Evolutionary conservation across 768 basidiomycete species (phyloP), one percentile per base, ranked within the genome.

Genomic region (Phylloporus rhodoxanthus): DNA sequence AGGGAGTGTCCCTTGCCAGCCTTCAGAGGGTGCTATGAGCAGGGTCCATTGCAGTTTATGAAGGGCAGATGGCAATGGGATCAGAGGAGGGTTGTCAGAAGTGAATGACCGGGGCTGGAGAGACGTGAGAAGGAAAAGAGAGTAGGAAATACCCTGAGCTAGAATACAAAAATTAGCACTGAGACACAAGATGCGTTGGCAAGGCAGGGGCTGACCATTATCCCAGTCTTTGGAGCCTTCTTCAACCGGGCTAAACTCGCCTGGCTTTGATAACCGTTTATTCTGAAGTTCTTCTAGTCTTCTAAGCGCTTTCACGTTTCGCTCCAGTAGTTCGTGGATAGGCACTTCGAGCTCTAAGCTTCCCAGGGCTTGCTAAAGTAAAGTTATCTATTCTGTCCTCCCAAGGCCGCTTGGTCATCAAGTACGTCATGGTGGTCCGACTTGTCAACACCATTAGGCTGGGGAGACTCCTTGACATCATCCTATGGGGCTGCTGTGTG

Each of bases 201-300:
- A 26, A 30, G 48, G 40, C 19, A 19, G 37, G 30, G 46, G 66
- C 83, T 55, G 60, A 90, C 89, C 90, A 53, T 78, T 79, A 56
- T 87, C 82, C 85, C 85, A 89, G 63, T 92, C 89, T 65, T 90
- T 87, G 9, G 85, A 85, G 30, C 75, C 84, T 60, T 81, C 77
- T 61, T 81, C 76, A 3, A 81, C 80, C 46, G 71, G 72, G 28
- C 64, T 62, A 8, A 71, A 76, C 32, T 71, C 73, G 14, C 72
- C 73, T 21, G 73, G 74, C 10, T 68, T 65, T 14, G 71, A 72
- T 26, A 86, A 61, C 11, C 89, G 78, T 47, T 67, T 61, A n/a
- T 68, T 70, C 59, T 91, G 89, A 42, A 91, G 70, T 56, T 80
- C 77, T 56, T 81, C 81, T 11, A 92, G 70, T 45, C 81, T 72